These are phyloP conservation scores for Populus alba DNA, from an alignment of 345 rosid species.

Conservation along the genomic window DNA sequence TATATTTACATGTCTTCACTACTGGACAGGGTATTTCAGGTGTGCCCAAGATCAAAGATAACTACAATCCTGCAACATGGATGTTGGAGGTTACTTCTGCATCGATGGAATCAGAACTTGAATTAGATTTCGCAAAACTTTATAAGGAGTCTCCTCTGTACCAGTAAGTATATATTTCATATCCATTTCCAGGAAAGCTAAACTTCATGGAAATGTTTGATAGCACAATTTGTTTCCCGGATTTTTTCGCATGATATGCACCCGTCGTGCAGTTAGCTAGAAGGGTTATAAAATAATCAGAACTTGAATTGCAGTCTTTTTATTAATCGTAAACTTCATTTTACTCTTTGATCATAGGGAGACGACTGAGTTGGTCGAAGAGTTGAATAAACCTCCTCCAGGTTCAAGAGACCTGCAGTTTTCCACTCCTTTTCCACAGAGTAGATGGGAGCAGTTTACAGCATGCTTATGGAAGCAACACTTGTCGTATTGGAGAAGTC, in stretches of 20 bases:
- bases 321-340: too few species aligned
- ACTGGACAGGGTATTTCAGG: background rate
- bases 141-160: background rate
- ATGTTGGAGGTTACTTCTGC: conserved; percentile 23
- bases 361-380: conserved; percentile 18
- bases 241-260: too few species aligned
- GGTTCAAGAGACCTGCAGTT: conserved; percentile 30
- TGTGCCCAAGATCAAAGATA: background rate
- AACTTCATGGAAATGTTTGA: too few species aligned
- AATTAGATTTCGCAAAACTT: conserved; percentile 12
- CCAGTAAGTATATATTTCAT: background rate
- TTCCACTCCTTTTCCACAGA: conserved; percentile 35
- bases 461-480: conserved; percentile 63
- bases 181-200: too few species aligned
- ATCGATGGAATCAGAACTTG: conserved; percentile 10
- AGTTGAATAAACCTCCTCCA: conserved; percentile 29
- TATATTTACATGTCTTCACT: too few species aligned
- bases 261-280: too few species aligned
- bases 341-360: conserved; percentile 21
- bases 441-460: conserved; percentile 43
- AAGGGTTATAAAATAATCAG: too few species aligned
- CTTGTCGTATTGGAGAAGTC: conserved; percentile 61
- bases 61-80: conserved; percentile 17
- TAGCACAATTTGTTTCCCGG: too few species aligned
- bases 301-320: too few species aligned